A percentile compares a stretch with the other conserved stretches of the same genome.
Evolutionary conservation across 345 rosid species (phyloP).

Genomic region (Ailanthus altissimus): DNA sequence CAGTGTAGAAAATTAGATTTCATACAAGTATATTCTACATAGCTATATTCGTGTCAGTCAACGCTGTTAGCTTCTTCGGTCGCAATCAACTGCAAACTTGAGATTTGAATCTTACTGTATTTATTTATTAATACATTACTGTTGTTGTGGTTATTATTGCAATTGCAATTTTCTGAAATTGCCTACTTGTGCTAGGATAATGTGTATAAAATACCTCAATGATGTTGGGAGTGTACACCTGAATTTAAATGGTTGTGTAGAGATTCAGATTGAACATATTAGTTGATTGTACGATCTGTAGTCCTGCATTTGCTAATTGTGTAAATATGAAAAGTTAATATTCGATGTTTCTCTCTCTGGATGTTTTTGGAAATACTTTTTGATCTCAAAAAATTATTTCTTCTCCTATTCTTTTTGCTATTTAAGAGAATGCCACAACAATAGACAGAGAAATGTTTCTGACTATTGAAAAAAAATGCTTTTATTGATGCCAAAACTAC

Average conservation of each 20-base stretch:
- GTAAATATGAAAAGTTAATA: background rate
- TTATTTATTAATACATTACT: background rate
- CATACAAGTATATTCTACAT: background rate
- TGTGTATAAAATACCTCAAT: background rate
- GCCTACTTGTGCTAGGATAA: background rate
- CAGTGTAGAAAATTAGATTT: background rate
- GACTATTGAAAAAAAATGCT: background rate
- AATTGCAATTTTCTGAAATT: background rate
- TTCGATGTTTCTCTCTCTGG: background rate
- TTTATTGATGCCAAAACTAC: background rate
- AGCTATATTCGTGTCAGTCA: background rate
- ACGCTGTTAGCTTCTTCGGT: background rate
- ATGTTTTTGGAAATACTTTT: background rate
- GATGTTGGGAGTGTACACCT: background rate
- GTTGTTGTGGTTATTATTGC: background rate
- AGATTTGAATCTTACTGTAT: background rate
- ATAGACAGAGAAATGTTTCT: background rate
- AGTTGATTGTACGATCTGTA: background rate
- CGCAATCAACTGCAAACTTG: background rate
- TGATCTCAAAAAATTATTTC: background rate
- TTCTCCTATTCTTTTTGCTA: background rate
- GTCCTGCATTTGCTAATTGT: background rate
- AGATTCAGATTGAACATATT: background rate
- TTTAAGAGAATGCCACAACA: background rate
- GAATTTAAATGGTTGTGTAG: background rate